These are phyloP conservation scores for Hypoxylon rubiginosum DNA, from an alignment of 2,329 filamentous ascomycete species.

Conservation along the genomic window DNA sequence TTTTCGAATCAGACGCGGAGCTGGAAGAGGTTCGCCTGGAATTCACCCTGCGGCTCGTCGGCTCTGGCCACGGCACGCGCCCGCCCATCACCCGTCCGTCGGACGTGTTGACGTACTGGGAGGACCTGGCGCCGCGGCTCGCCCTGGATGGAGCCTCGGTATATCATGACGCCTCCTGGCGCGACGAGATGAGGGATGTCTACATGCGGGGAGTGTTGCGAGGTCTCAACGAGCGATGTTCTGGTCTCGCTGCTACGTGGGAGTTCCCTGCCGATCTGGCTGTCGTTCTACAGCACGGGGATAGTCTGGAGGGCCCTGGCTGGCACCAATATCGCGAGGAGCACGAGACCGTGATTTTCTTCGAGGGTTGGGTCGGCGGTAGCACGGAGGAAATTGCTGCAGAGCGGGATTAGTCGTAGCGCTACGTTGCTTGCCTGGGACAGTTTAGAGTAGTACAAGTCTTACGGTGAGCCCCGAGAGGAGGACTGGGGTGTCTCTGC, in stretches of 20 bases:
- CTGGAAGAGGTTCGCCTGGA: conserved; percentile 8
- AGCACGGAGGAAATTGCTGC: background rate
- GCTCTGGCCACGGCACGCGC: background rate
- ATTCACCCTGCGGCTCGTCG: conserved; percentile 1
- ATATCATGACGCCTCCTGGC: conserved; percentile 2
- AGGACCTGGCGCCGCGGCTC: conserved; percentile 12
- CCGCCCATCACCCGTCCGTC: conserved; percentile 8
- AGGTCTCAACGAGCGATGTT: conserved; percentile 2
- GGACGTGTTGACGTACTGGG: conserved; percentile 12
- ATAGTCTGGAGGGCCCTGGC: conserved; percentile 2
- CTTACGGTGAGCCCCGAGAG: conserved; percentile 1
- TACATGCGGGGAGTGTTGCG: conserved; percentile 6
- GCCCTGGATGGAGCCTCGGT: conserved; percentile 6
- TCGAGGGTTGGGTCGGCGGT: conserved; percentile 1
- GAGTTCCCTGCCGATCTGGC: conserved; percentile 13
- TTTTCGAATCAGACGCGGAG: conserved; percentile 10
- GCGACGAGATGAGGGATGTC: conserved; percentile 4
- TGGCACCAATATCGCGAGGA: conserved; percentile 10
- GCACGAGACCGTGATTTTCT: conserved; percentile 8
- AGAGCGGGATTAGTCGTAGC: conserved; percentile 13
- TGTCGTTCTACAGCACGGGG: too few relatives aligned
- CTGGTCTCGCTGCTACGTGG: background rate
- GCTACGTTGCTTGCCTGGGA: conserved; percentile 5
- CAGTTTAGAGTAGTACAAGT: conserved; percentile 17
- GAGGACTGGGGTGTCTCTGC: conserved; percentile 1